Base-by-base conservation (phyloP, 2,329 filamentous ascomycete species). In the Penicillium oxalicum region DNA sequence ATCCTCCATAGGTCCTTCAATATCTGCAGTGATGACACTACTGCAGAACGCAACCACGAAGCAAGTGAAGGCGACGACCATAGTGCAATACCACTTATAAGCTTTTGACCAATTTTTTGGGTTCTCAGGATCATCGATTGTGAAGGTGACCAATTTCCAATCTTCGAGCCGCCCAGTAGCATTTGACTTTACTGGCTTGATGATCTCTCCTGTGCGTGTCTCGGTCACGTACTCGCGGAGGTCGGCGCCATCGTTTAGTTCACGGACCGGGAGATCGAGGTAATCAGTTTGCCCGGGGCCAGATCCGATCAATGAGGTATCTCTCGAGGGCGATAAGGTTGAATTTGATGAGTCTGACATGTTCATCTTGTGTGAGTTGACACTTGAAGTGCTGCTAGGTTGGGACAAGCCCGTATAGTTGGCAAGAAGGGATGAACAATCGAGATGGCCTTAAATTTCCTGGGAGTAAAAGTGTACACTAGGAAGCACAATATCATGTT, bases 31-130 rank as follows among this genome's bases (percentile, higher is more conserved):
- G 63, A 94, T 83, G 56, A 94, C 84, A 44, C 83, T 82, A 42
- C 84, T 88, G 25, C 76, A 74, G 49, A 88, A 81, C 0, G 85
- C 83, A 39, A 88, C 85, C 36, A 87, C 83, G 62, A 89, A 88
- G 61, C 85, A 88, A 1, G 84, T 87, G 24, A 80, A 54, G 1
- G 89, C 86, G 0, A 95, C 88, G 12, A 88, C 82, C 84, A 94
- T 89, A 25, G 89, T 95, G 62, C 81, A 84, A 61, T 84, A 88
- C 87, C 88, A 91, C 70, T 91, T 93, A 67, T 74, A 85, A 1
- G 70, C 73, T 67, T 88, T 89, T 48, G 78, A 81, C 87, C 87
- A 93, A 68, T 91, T 93, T 76, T 91, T 91, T 0, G 88, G 88
- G 61, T 91, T 91, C 55, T 84, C 86, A 0, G 81, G 79, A 64